Evolutionary conservation across 2,329 filamentous ascomycete genomes (phyloP).

Genomic region (Xylaria sp.): DNA sequence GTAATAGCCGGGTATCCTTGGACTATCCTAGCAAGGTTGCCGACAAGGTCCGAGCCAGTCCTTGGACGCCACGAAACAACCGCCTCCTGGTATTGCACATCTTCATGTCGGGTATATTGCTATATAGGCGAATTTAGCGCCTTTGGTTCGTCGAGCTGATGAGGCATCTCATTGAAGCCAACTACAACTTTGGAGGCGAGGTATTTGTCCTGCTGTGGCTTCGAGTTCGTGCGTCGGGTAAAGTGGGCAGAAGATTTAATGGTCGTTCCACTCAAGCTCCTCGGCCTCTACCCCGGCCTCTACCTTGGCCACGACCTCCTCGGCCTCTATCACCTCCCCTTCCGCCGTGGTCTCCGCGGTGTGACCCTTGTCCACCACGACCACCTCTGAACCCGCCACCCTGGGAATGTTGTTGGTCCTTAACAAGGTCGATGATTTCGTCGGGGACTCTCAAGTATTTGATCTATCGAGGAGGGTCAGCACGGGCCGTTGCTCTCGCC

Average conservation of each 20-base stretch:
- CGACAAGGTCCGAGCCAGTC: constrained; percentile 3
- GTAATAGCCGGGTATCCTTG: background rate
- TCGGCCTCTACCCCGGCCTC: constrained; percentile 57
- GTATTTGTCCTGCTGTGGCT: constrained; percentile 4
- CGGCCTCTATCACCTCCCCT: constrained; percentile 67
- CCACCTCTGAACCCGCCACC: constrained; percentile 72
- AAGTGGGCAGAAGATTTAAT: constrained; percentile 4
- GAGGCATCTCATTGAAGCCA: background rate
- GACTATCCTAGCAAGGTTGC: constrained; percentile 10
- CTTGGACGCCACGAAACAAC: constrained; percentile 1
- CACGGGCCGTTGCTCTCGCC: constrained; percentile 17
- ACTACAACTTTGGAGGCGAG: background rate
- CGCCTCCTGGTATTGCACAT: constrained; percentile 4
- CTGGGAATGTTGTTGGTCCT: constrained; percentile 85
- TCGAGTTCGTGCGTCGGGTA: constrained; percentile 12
- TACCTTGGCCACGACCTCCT: constrained; percentile 63
- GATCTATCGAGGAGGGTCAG: constrained; percentile 71
- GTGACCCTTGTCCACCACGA: constrained; percentile 59
- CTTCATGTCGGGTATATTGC: constrained; percentile 18
- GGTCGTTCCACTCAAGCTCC: constrained; percentile 46
- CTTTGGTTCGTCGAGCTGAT: background rate
- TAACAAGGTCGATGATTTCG: constrained; percentile 93
- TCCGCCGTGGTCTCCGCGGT: constrained; percentile 68
- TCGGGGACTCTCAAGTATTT: constrained; percentile 97
- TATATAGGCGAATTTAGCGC: constrained; percentile 4